Percentiles rank a stretch among this genome's conserved stretches.
Evolutionary conservation across 805 yeast species (phyloP).

Genomic region (Hanseniaspora nectarophila): DNA sequence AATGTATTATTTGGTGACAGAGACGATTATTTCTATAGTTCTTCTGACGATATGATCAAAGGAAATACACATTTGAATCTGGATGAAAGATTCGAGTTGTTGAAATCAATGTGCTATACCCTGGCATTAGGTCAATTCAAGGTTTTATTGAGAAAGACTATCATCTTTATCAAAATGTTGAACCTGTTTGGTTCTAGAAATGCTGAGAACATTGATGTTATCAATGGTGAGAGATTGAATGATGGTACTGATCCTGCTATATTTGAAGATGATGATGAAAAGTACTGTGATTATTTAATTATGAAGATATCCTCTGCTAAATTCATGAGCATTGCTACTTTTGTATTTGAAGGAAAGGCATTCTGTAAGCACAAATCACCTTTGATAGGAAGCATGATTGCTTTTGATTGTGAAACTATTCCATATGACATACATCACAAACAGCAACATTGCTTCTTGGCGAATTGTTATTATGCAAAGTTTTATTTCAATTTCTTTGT

Average conservation of each 20-base stretch:
- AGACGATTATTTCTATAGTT: background rate
- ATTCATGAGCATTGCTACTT: background rate
- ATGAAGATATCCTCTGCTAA: constrained; percentile 1
- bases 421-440: background rate
- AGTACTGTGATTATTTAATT: constrained; percentile 8
- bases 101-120: constrained; percentile 16
- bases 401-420: background rate
- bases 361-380: constrained; percentile 1
- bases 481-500: constrained; percentile 9
- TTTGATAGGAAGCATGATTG: too few species aligned
- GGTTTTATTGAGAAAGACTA: constrained; percentile 25
- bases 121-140: constrained; percentile 20
- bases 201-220: constrained; percentile 21
- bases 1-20: background rate
- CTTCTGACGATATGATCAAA: background rate
- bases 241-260: constrained; percentile 17
- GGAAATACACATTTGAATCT: background rate
- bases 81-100: background rate
- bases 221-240: constrained; percentile 16
- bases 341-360: background rate
- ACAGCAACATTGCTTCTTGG: background rate
- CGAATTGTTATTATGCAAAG: constrained; percentile 5
- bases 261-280: constrained; percentile 1
- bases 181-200: constrained; percentile 23
- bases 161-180: constrained; percentile 27